Base-by-base conservation (phyloP, 2,329 filamentous ascomycete species). In the Aspergillus niger region DNA sequence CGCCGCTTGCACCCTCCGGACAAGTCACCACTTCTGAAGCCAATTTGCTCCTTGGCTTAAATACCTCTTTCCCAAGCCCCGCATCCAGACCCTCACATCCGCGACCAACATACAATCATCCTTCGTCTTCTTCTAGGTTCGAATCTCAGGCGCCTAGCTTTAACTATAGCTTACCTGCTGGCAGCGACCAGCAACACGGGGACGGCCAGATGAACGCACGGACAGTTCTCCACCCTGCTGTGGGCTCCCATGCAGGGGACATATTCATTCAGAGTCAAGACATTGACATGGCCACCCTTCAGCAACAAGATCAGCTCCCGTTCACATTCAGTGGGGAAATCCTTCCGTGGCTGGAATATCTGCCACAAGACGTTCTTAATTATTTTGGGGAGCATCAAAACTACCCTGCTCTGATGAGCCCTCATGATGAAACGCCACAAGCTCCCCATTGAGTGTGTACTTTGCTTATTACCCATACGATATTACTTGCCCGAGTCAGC, bases 211-310 rank as follows among this genome's bases (percentile, higher is more conserved):
- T 72, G 54, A 62, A 43, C 11, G 52, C 67, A 17, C 56, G 62
- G 24, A 58, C 61, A 6, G 64, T 69, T 48, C 49, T 69, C 17
- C 68, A 69, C n/a, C 54, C 66, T 3, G 52, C 55, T 39, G 56
- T 67, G 6, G 64, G 63, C 15, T 43, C 69, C 6, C 59, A 69
- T 11, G 63, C 63, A 13, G 67, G 67, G 5, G 64, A 71, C 50
- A 89, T 92, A 76, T 87, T 90, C 63, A 91, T 93, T 65, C 87
- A 91, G 71, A 89, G 86, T 61, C 89, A 91, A 64, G 89, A 93
- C 65, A 86, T 94, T 36, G 89, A 93, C 64, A 89, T 93, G 81
- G 86, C 84, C 24, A 79, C 85, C 4, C 76, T 92, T 17, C 75
- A 79, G 7, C 70, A 77, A 54, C 75, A 76, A 38, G 70, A 74